Evolutionary conservation across 192 early-diverging fungal genomes (phyloP), one percentile per base, ranked within the genome.

Genomic region (Coemansia sp.): DNA sequence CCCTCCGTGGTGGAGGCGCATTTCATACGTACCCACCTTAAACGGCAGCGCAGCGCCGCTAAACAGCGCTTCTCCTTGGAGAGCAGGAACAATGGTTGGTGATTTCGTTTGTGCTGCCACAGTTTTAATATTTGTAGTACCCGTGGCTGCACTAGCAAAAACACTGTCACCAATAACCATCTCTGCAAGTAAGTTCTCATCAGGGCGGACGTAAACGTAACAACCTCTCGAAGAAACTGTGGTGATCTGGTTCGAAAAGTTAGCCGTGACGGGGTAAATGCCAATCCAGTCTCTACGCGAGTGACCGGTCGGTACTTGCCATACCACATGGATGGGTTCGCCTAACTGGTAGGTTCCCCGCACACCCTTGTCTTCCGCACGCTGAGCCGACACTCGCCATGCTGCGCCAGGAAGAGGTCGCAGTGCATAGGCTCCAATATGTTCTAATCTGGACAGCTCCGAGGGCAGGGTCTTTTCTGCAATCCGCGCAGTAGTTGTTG

Each of bases 231-330:
- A 94, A 54, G 88, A 85, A 0, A 86, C 84, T 3, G 85, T 94
- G 3, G 96, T 96, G 27, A 98, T 83, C 36, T 85, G 85, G 22
- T 74, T 75, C 30, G 87, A 89, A 52, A 85, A 88, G 76, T 98
- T 96, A 23, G 87, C 83, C 0, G 85, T 86, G 0, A 92, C 87
- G 14, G 86, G 86, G 71, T 96, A 98, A 6, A 97, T 79, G 29
- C 96, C 96, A 70, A 98, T 90, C 96, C 96, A 98, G 77, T 98
- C 96, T 54, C 84, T 72, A 20, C 82, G 71, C 32, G 87, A 84
- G 68, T 94, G 91, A 65, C 78, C 88, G 59, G 72, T 66, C n/a
- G 86, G 91, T n/a, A 86, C 91, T 36, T 85, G 86, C 87, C 95
- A 98, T 7, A 74, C 62, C 2, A 94, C 78, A 1, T 63, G 72